phyloP scores from a whole-genome alignment of 345 rosid species.

The Eucalyptus tenuipes region DNA sequence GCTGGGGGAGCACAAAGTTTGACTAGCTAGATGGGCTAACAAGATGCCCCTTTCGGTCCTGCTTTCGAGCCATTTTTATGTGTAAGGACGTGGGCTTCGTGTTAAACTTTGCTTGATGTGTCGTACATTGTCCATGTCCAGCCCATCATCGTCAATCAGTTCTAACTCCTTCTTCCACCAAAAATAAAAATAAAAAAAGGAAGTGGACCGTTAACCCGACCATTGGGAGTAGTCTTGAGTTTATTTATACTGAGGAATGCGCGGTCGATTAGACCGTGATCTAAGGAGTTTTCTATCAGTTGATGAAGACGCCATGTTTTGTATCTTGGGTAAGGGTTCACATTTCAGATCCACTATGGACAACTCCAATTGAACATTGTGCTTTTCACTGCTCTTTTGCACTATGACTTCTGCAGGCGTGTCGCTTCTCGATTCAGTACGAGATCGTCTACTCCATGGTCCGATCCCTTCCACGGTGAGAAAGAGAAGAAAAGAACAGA shows the following conservation, averaged over 20 bases:
- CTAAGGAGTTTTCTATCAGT: neutral
- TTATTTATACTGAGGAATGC: neutral
- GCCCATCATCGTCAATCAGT: neutral
- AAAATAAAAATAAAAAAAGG: accelerated
- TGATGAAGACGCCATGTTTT: neutral
- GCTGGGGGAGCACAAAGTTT: neutral
- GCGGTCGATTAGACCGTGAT: neutral
- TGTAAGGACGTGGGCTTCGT: neutral
- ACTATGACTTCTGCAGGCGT: neutral
- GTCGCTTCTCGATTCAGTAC: neutral
- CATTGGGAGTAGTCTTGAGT: neutral
- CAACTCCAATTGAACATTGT: neutral
- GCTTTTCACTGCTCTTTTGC: neutral
- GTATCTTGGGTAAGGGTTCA: neutral
- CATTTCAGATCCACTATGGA: neutral
- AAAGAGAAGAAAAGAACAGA: neutral
- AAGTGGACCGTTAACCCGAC: neutral
- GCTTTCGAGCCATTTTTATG: neutral
- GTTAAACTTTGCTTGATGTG: neutral
- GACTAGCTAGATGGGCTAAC: neutral
- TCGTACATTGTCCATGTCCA: neutral
- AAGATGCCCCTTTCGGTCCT: neutral
- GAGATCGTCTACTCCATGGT: neutral
- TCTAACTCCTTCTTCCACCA: too few relatives aligned
- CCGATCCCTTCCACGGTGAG: neutral